Conservation (phyloP, 805 yeast genomes). For the Candida easanensis region DNA sequence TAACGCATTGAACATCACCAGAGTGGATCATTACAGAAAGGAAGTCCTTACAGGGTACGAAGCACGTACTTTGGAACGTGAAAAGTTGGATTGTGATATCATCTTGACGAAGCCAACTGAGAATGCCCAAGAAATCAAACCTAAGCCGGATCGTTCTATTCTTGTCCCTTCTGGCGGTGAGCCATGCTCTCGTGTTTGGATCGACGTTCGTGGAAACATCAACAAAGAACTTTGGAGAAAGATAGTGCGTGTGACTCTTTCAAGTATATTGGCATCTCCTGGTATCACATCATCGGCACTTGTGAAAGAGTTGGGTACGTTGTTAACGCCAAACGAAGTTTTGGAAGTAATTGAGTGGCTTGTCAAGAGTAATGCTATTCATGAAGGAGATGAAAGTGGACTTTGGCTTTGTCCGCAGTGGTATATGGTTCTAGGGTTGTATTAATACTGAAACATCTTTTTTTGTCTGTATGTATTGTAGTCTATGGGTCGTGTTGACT, state of each 20-base stretch:
- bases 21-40: slow-evolving; percentile 54
- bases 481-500: slow-evolving; percentile 12
- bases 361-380: slow-evolving; percentile 36
- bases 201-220: slow-evolving; percentile 60
- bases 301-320: slow-evolving; percentile 16
- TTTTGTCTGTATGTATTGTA: background rate
- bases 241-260: slow-evolving; percentile 45
- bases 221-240: slow-evolving; percentile 59
- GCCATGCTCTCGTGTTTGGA: slow-evolving; percentile 71
- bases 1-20: slow-evolving; percentile 38
- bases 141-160: slow-evolving; percentile 13
- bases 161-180: slow-evolving; percentile 58
- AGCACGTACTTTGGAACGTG: slow-evolving; percentile 71
- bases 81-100: slow-evolving; percentile 63
- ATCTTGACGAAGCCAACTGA: slow-evolving; percentile 31
- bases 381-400: slow-evolving; percentile 34
- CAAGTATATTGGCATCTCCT: slow-evolving; percentile 50
- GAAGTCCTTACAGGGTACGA: slow-evolving; percentile 61
- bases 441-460: background rate
- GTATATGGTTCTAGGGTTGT: slow-evolving; percentile 40
- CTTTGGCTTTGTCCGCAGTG: slow-evolving; percentile 44
- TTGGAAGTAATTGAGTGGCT: slow-evolving; percentile 44
- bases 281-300: slow-evolving; percentile 40
- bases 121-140: slow-evolving; percentile 6
- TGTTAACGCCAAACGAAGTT: slow-evolving; percentile 33